Evolutionary conservation across 2,329 filamentous ascomycete genomes (phyloP).

Genomic region (Cytospora schulzeri): DNA sequence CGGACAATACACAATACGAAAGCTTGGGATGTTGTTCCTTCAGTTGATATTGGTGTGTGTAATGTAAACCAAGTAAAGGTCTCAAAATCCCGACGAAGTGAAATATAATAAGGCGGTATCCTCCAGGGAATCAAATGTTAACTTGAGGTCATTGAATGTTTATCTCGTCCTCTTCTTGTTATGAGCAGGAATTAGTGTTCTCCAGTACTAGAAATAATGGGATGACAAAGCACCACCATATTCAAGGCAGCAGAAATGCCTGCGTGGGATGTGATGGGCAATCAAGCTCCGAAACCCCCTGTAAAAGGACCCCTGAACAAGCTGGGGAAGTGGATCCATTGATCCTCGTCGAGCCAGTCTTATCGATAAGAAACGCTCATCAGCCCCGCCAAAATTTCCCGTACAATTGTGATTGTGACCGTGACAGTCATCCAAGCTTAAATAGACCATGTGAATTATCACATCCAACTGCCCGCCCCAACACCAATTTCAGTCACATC

Average conservation of each 20-base stretch:
- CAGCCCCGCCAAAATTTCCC: slow-evolving; percentile 19
- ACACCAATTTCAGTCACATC: neutral
- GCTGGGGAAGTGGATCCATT: neutral
- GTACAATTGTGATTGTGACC: neutral
- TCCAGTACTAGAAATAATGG: no score
- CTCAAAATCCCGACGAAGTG: neutral
- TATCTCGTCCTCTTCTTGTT: neutral
- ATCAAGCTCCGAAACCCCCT: neutral
- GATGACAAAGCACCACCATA: neutral
- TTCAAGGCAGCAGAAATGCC: neutral
- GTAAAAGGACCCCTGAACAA: neutral
- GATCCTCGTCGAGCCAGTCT: neutral
- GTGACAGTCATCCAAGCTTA: neutral
- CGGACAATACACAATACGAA: no score
- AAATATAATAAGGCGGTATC: neutral
- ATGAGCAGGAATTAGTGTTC: no score
- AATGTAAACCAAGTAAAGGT: neutral
- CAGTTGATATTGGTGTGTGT: neutral
- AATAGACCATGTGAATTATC: neutral
- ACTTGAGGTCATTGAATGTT: neutral
- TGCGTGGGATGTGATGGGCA: neutral
- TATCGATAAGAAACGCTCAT: slow-evolving; percentile 4
- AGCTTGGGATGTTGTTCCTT: neutral
- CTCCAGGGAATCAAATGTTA: neutral
- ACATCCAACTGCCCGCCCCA: neutral